phyloP scores from a whole-genome alignment of 129 eudicot species.

The Lactuca saligna region DNA sequence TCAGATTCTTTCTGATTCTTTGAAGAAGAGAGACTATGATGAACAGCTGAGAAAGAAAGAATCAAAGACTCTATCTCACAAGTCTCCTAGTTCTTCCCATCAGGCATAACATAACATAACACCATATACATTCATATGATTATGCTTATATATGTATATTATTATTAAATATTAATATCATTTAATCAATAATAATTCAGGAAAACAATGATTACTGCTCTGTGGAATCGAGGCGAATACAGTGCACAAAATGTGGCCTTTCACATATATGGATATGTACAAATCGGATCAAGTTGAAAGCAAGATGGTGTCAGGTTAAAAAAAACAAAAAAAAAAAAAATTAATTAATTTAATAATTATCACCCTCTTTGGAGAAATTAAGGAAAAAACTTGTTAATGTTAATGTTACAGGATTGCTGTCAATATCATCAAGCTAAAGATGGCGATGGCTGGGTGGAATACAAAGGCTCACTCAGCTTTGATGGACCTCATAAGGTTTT shows the following conservation, averaged over 20 bases:
- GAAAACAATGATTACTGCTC: conserved; percentile 56
- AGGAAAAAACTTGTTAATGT: conserved; percentile 12
- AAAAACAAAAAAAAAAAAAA: not conserved
- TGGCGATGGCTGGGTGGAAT: conserved; percentile 99
- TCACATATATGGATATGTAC: conserved; percentile 98
- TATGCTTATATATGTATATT: not conserved
- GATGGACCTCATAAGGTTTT: conserved; percentile 82
- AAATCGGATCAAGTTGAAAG: conserved; percentile 80
- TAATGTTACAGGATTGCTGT: conserved; percentile 81
- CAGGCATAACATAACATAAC: conserved; percentile 47
- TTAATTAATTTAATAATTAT: too few relatives aligned
- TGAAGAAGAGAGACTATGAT: conserved; percentile 86
- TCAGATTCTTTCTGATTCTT: conserved; percentile 95
- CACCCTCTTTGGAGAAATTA: not conserved
- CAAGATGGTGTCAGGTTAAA: conserved; percentile 98
- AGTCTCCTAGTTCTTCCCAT: conserved; percentile 65
- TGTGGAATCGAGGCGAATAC: conserved; percentile 96
- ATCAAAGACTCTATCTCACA: conserved; percentile 57
- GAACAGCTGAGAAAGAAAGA: conserved; percentile 89
- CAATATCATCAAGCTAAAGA: conserved; percentile 98
- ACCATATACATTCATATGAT: not conserved
- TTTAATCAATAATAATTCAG: conserved; percentile 31
- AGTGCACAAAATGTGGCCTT: conserved; percentile 96
- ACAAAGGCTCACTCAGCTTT: conserved; percentile 84
- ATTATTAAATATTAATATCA: not conserved